phyloP scores from a whole-genome alignment of 2,329 filamentous ascomycete genomes.

The Dendrostoma leiphaemia region DNA sequence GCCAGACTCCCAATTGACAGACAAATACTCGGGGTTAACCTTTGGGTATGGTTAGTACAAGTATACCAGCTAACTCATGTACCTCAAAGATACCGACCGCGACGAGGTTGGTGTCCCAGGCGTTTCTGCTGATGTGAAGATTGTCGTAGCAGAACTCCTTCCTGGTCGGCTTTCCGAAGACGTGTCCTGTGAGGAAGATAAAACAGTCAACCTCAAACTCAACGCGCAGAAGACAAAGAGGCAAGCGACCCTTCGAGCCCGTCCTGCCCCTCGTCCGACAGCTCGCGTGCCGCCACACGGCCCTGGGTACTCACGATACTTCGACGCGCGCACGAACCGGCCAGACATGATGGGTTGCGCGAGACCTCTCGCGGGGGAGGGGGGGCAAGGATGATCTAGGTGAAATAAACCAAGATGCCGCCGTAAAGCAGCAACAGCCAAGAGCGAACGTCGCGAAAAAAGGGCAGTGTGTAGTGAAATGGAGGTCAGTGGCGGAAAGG shows the following conservation, averaged over 20 bases:
- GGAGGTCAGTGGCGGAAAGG: background rate
- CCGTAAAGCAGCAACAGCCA: background rate
- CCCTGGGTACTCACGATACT: slow-evolving; percentile 56
- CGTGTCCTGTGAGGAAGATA: slow-evolving; percentile 88
- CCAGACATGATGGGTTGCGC: slow-evolving; percentile 55
- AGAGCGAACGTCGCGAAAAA: background rate
- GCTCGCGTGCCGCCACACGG: slow-evolving; percentile 20
- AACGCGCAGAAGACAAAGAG: slow-evolving; percentile 18
- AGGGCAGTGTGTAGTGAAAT: background rate
- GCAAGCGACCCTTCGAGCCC: slow-evolving; percentile 6
- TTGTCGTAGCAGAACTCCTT: slow-evolving; percentile 99
- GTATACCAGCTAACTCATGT: no score
- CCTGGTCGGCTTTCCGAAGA: slow-evolving; percentile 92
- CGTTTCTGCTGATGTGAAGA: slow-evolving; percentile 94
- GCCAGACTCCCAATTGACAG: slow-evolving; percentile 97
- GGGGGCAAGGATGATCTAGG: background rate
- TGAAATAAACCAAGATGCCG: background rate
- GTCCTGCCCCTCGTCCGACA: background rate
- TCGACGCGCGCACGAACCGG: slow-evolving; percentile 67
- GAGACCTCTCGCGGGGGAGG: background rate
- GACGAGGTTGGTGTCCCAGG: slow-evolving; percentile 92
- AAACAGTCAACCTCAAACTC: slow-evolving; percentile 28
- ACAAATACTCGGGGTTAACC: slow-evolving; percentile 93
- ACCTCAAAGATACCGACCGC: background rate
- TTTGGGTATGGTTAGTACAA: no score